phyloP scores from a whole-genome alignment of 805 yeast species.

The Scheffersomyces coipomensis region DNA sequence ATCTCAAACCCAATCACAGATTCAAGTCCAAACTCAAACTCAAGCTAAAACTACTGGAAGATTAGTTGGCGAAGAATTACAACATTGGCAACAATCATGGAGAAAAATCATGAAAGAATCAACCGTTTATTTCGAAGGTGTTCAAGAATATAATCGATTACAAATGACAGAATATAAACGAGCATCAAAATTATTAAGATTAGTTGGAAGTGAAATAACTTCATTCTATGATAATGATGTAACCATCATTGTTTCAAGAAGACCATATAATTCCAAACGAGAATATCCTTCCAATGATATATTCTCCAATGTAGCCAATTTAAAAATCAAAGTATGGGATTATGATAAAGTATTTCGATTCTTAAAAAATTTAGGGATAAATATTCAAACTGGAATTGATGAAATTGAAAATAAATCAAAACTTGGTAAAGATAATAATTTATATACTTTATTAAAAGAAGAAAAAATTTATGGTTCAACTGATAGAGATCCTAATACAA shows the following conservation, averaged over 20 bases:
- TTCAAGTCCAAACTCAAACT: background rate
- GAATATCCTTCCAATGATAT: constrained; percentile 58
- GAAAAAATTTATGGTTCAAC: constrained; percentile 85
- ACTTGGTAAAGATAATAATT: constrained; percentile 14
- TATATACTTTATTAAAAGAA: constrained; percentile 62
- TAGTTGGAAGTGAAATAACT: constrained; percentile 47
- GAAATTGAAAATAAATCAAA: constrained; percentile 8
- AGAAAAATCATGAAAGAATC: constrained; percentile 56
- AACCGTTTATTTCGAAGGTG: constrained; percentile 60
- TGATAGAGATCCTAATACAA: constrained; percentile 85
- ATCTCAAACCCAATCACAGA: background rate
- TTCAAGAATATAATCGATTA: constrained; percentile 33
- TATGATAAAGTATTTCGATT: constrained; percentile 83
- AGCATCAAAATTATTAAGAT: constrained; percentile 43
- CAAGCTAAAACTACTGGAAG: constrained; percentile 17
- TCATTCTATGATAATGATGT: constrained; percentile 52
- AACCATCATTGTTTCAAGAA: constrained; percentile 76
- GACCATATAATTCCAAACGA: constrained; percentile 42
- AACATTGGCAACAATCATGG: constrained; percentile 68
- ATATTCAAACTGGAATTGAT: constrained; percentile 14
- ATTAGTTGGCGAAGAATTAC: constrained; percentile 45
- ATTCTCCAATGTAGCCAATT: constrained; percentile 57
- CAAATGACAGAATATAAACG: constrained; percentile 39
- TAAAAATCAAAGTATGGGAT: constrained; percentile 80
- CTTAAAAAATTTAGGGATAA: constrained; percentile 57